phyloP scores from a whole-genome alignment of 208 protist species.

The Wallacemonas sp. region DNA sequence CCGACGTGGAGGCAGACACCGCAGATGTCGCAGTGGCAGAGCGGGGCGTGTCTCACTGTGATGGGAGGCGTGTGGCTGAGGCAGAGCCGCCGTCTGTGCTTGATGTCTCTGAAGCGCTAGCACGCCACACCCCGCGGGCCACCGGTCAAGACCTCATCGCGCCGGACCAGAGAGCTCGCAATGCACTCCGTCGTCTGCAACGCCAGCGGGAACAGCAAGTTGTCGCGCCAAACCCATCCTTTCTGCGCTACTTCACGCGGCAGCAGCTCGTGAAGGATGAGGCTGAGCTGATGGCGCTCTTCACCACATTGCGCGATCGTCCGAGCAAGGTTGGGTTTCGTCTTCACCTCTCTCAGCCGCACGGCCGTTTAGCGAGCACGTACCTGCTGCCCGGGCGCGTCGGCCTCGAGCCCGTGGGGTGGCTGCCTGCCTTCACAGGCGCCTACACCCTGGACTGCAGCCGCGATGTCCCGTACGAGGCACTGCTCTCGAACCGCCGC shows the following conservation, averaged over 20 bases:
- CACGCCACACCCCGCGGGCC: constrained; percentile 17
- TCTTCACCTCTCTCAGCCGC: constrained; percentile 49
- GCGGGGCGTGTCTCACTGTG: not conserved
- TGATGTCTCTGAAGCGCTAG: constrained; percentile 21
- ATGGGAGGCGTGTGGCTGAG: not conserved
- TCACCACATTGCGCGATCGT: constrained; percentile 59
- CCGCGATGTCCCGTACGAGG: constrained; percentile 30
- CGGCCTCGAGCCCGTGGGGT: constrained; percentile 49
- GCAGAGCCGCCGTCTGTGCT: not conserved
- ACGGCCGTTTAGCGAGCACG: constrained; percentile 24
- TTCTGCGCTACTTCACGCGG: constrained; percentile 76
- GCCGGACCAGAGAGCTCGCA: constrained; percentile 20
- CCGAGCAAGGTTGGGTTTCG: constrained; percentile 52
- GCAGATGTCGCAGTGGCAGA: not conserved
- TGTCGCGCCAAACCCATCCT: constrained; percentile 69
- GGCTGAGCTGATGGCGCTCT: constrained; percentile 59
- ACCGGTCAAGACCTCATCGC: constrained; percentile 17
- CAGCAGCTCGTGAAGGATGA: constrained; percentile 71
- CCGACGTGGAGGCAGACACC: not conserved
- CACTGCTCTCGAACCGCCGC: constrained; percentile 47
- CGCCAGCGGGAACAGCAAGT: constrained; percentile 29
- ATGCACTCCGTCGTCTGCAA: constrained; percentile 38
- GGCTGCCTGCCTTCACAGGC: constrained; percentile 51
- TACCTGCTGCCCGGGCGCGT: constrained; percentile 36
- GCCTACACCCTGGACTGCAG: constrained; percentile 60